Evolutionary conservation across 2,329 filamentous ascomycete species (phyloP), one percentile per base, ranked within the genome.

Genomic region (Aspergillus fijiensis): DNA sequence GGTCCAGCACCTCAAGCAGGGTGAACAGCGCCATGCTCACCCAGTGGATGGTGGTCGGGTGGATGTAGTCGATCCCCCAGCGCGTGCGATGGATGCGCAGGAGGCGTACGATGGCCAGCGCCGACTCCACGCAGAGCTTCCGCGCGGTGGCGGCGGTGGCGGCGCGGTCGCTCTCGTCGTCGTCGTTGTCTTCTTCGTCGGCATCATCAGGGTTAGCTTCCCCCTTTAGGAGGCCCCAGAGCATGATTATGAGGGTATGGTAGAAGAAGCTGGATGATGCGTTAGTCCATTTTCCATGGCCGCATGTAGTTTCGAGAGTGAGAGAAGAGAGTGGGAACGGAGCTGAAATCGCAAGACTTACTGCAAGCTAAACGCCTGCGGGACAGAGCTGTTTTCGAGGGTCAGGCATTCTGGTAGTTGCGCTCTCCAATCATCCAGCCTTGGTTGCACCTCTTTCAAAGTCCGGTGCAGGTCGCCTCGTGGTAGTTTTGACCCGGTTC

Each of bases 21-120:
- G 64, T 63, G 51, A 71, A 70, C 9, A 67, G 45, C 2, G 68
- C 64, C 9, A 69, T 60, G 2, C 65, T 64, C 9, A 68, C 50
- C 53, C 68, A 72, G 21, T 72, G 68, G 51, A 68, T 67, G 11
- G 65, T 45, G 12, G 62, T 65, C 47, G 66, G 61, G 1, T 68
- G 63, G 25, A 72, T 68, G 27, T 63, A 60, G 27, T 72, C 67
- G 4, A 67, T 55, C 9, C 66, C 64, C 70, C 70, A 73, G 7
- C 60, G 59, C 0, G 59, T 55, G n/a, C 67, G 67, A 31, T 66
- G 62, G 5, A 61, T 57, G 1, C 62, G 60, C 11, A 71, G 52
- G 21, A 70, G 54, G 3, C 60, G 49, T 23, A 64, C 60, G 47
- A 72, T 65, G 0, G 65, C 57, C 23, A 60, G 60, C 1, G 70